These are phyloP conservation scores for Rhodamnia argentea DNA, from an alignment of 345 rosid genomes.

Conservation along the genomic window DNA sequence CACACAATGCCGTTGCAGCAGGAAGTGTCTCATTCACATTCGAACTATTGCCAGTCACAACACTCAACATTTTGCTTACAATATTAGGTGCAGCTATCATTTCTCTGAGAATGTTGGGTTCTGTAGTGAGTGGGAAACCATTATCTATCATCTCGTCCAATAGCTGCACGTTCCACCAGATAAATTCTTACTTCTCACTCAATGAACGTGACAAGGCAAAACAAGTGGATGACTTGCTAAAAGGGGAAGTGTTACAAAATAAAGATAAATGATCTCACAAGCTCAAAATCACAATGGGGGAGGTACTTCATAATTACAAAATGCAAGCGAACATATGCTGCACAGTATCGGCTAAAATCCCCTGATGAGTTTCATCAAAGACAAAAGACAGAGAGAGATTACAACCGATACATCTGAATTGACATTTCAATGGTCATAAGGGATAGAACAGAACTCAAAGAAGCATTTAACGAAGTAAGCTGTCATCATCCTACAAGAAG, in stretches of 20 bases:
- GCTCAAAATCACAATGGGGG: background rate
- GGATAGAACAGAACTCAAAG: background rate
- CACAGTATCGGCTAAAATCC: background rate
- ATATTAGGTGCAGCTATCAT: constrained; percentile 94
- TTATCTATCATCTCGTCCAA: constrained; percentile 98
- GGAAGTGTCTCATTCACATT: constrained; percentile 81
- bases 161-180: constrained; percentile 38
- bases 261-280: background rate
- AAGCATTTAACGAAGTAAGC: background rate
- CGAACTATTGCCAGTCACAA: constrained; percentile 84
- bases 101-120: constrained; percentile 80
- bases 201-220: background rate
- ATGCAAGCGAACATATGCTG: background rate
- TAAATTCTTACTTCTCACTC: background rate
- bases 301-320: background rate
- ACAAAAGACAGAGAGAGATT: background rate
- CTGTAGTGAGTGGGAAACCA: constrained; percentile 96
- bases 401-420: background rate
- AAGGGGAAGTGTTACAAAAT: background rate
- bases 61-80: constrained; percentile 87
- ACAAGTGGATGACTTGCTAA: background rate
- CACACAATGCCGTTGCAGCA: constrained; percentile 75
- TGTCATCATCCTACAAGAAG: background rate
- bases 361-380: background rate
- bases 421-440: background rate